These are phyloP conservation scores for Serendipita sp. DNA, from an alignment of 768 basidiomycete species.

Conservation along the genomic window DNA sequence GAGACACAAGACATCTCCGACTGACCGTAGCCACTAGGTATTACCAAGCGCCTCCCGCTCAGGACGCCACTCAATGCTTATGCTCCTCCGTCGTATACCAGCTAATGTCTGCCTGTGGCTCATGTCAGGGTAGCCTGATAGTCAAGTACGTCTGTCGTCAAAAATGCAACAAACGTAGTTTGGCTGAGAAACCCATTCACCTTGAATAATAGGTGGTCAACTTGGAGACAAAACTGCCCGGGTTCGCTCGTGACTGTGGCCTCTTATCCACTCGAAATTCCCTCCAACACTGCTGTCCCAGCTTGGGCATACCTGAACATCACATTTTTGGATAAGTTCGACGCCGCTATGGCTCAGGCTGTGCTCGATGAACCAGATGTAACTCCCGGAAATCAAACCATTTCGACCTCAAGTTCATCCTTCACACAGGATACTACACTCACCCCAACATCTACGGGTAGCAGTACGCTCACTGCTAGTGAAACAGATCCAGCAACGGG, in stretches of 20 bases:
- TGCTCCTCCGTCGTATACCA: constrained; percentile 44
- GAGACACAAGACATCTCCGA: not conserved
- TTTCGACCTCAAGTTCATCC: constrained; percentile 7
- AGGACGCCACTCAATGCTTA: constrained; percentile 22
- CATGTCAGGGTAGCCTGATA: constrained; percentile 33
- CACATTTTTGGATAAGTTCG: constrained; percentile 26
- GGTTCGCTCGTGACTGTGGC: constrained; percentile 5
- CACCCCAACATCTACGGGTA: constrained; percentile 7
- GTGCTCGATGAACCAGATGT: constrained; percentile 27
- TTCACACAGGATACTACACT: constrained; percentile 10
- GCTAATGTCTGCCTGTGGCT: constrained; percentile 38
- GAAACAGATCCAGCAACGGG: constrained; percentile 17
- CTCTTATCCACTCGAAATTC: constrained; percentile 35
- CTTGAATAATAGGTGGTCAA: constrained; percentile 5
- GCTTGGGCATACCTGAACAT: constrained; percentile 50
- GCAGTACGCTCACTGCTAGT: constrained; percentile 22
- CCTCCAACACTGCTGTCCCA: constrained; percentile 33
- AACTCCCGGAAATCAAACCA: constrained; percentile 20
- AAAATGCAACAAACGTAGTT: too few relatives aligned
- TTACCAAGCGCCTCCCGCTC: not conserved
- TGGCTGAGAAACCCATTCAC: not conserved
- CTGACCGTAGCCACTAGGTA: not conserved
- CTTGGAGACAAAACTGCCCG: constrained; percentile 18
- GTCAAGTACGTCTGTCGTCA: constrained; percentile 18
- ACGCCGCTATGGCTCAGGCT: constrained; percentile 23